Evolutionary conservation across 805 yeast genomes (phyloP), one percentile per base, ranked within the genome.

Genomic region (Blastobotrys peoriensis): DNA sequence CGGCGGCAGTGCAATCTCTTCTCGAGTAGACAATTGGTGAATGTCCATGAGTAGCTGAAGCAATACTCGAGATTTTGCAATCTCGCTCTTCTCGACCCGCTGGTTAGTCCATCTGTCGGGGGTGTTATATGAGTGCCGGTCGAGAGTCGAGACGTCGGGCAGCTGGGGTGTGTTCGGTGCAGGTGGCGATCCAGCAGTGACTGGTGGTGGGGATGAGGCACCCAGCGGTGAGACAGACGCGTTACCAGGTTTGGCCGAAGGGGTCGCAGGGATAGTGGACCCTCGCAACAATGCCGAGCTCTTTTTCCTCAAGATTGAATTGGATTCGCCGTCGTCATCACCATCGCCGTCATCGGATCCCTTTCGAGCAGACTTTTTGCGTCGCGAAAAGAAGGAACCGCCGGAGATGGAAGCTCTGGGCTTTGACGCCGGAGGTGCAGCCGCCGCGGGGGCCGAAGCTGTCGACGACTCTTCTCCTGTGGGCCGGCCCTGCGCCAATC

Each of bases 21-120:
- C 23, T 6, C 35, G 20, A 18, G 42, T 42, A n/a, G 48, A 17
- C 13, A 49, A 41, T 33, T 53, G 54, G 39, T 46, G 33, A 25
- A 53, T 45, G 36, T 55, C 58, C 10, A 72, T 66, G 3, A 76
- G 53, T 43, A 70, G 59, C 19, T 71, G 64, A 33, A 78, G 51
- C 8, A 78, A 68, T 25, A 76, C 58, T 16, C 65, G 71, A 52
- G 56, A 44, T 33, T 46, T 43, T n/a, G 38, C 45, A 15, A 45
- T 18, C 23, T 51, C 54, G 15, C 38, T 34, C 21, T 17, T 38
- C 37, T 33, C 44, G 20, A 43, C 18, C 36, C 28, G n/a, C 25
- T 38, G 35, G 38, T 46, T 43, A 21, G 44, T 41, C 45, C 44
- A 41, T 16, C 33, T 44, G 16, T 42, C 49, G 21, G 46, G 39